These are phyloP conservation scores for Handroanthus guayacan DNA, from an alignment of 257 asterid genomes.

Conservation along the genomic window DNA sequence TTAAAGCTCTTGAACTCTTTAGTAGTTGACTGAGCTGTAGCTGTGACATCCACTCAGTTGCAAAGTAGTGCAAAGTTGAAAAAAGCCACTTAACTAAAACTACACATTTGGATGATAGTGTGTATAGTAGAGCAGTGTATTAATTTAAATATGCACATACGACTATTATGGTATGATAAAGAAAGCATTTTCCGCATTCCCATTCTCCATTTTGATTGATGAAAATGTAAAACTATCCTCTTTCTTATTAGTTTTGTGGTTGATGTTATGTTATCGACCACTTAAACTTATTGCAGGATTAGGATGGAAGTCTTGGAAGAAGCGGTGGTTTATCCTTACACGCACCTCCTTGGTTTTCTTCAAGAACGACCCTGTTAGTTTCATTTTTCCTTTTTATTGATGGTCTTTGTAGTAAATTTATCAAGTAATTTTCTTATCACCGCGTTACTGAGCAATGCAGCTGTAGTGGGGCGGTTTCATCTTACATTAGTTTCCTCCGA, in stretches of 20 bases:
- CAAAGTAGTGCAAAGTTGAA: not conserved
- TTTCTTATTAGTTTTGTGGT: conserved; percentile 7
- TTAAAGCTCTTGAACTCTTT: conserved; percentile 8
- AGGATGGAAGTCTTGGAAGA: conserved; percentile 98
- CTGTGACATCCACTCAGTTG: conserved; percentile 17
- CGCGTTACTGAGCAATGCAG: conserved; percentile 3
- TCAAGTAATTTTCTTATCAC: conserved; percentile 17
- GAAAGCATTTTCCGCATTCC: conserved; percentile 4
- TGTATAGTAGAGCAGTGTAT: too few species aligned
- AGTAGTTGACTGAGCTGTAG: conserved; percentile 1
- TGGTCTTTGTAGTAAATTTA: conserved; percentile 17
- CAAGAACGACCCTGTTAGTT: conserved; percentile 95
- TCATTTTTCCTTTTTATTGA: conserved; percentile 18
- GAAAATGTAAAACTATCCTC: conserved; percentile 10
- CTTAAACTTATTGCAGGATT: conserved; percentile 67
- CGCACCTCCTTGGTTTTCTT: conserved; percentile 96
- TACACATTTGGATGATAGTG: too few species aligned
- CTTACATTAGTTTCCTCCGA: conserved; percentile 18
- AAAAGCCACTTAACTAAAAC: not conserved
- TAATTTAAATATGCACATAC: too few species aligned
- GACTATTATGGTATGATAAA: conserved; percentile 18
- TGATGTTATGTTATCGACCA: conserved; percentile 23
- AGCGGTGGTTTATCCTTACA: conserved; percentile 94
- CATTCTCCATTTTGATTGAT: conserved; percentile 8
- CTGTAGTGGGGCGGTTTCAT: conserved; percentile 9